These are phyloP conservation scores for Heterobasidion occidentale DNA, from an alignment of 1,284 basidiomycete species.

Conservation along the genomic window DNA sequence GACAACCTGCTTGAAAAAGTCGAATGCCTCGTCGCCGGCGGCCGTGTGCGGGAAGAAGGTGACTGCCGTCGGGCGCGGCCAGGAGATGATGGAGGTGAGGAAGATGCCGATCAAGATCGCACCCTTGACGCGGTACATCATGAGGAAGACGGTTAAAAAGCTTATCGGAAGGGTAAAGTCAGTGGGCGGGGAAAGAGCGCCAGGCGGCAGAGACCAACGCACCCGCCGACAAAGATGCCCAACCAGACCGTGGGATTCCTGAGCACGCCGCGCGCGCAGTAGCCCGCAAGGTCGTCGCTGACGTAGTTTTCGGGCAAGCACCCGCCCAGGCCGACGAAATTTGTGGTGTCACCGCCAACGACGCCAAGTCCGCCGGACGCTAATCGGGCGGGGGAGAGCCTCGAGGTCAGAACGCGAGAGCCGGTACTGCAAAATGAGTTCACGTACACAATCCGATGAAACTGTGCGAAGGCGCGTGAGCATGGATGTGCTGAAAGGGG, in stretches of 20 bases:
- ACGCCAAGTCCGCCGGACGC: slow-evolving; percentile 67
- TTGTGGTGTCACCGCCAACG: slow-evolving; percentile 67
- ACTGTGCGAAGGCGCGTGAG: not conserved
- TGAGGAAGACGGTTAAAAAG: slow-evolving; percentile 71
- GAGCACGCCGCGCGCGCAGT: slow-evolving; percentile 63
- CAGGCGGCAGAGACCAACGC: slow-evolving; percentile 14
- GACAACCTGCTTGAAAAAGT: slow-evolving; percentile 86
- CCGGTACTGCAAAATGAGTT: too few species aligned
- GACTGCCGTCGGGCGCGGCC: slow-evolving; percentile 76
- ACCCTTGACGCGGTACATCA: slow-evolving; percentile 83
- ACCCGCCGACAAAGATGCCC: slow-evolving; percentile 85
- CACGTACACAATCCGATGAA: slow-evolving; percentile 8
- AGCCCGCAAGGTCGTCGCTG: slow-evolving; percentile 35
- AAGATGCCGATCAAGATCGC: slow-evolving; percentile 81
- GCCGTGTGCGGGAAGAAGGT: slow-evolving; percentile 78
- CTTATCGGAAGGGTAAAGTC: slow-evolving; percentile 18
- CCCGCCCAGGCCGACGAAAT: slow-evolving; percentile 78
- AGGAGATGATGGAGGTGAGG: slow-evolving; percentile 81
- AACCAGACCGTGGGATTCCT: slow-evolving; percentile 80
- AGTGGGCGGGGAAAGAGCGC: not conserved
- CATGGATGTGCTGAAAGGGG: not conserved
- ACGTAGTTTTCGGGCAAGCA: slow-evolving; percentile 43
- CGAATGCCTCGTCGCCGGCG: slow-evolving; percentile 66
- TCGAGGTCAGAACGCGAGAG: too few species aligned
- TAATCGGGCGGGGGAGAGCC: slow-evolving; percentile 11